These are phyloP conservation scores for Hirschioporus abietinus DNA, from an alignment of 768 basidiomycete genomes.

Conservation along the genomic window DNA sequence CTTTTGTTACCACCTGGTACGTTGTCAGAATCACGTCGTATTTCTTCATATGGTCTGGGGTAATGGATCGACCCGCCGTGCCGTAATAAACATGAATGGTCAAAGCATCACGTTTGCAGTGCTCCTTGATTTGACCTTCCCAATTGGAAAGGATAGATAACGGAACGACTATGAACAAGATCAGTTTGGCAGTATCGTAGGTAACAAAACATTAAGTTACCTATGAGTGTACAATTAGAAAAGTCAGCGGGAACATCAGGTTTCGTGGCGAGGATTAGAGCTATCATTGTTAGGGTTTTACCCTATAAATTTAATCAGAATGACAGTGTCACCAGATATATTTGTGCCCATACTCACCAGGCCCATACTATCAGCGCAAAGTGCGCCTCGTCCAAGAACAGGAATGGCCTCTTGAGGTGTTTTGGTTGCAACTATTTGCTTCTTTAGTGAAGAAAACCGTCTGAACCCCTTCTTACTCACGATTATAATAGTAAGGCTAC, in stretches of 20 bases:
- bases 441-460: conserved; percentile 7
- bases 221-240: conserved; percentile 73
- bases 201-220: conserved; percentile 33
- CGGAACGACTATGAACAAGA: conserved; percentile 53
- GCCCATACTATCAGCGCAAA: conserved; percentile 91
- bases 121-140: conserved; percentile 80
- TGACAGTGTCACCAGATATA: background rate
- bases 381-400: conserved; percentile 72
- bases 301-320: conserved; percentile 43
- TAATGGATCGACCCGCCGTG: conserved; percentile 46
- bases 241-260: conserved; percentile 49
- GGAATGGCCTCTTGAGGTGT: conserved; percentile 66
- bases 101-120: conserved; percentile 50
- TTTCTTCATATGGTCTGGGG: conserved; percentile 51
- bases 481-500: conserved; percentile 65
- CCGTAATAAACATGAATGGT: conserved; percentile 69
- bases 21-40: conserved; percentile 83
- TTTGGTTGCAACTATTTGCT: conserved; percentile 65
- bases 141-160: conserved; percentile 84
- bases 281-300: conserved; percentile 86
- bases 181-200: background rate
- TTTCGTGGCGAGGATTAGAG: conserved; percentile 76
- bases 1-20: conserved; percentile 65
- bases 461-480: conserved; percentile 30
- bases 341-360: conserved; percentile 32